A percentile compares a stretch with the other conserved stretches of the same genome.
Evolutionary conservation across 257 asterid genomes (phyloP).

Genomic region (Solanum chilense): DNA sequence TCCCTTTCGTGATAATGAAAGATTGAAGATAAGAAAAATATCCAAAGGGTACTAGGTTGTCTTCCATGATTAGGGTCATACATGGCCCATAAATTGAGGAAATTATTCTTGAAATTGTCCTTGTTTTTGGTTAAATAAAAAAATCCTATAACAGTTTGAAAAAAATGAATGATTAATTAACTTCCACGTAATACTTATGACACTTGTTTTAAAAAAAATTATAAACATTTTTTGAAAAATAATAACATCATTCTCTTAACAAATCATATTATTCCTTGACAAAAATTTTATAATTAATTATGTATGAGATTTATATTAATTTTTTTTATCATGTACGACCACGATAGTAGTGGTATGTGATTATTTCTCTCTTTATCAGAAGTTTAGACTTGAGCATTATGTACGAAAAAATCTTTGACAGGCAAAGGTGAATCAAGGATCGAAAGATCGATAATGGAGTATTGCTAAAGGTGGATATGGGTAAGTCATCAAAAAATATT

Average conservation of each 20-base stretch:
- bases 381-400: too few species aligned
- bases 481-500: too few species aligned
- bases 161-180: not conserved
- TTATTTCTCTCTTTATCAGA: too few species aligned
- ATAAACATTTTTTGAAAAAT: too few species aligned
- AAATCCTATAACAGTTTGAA: not conserved
- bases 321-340: not conserved
- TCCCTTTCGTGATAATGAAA: not conserved
- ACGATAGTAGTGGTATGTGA: accelerated
- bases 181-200: not conserved
- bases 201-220: not conserved
- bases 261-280: not conserved
- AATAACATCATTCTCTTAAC: not conserved
- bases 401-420: too few species aligned
- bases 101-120: not conserved
- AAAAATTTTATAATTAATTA: not conserved
- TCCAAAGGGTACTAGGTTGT: not conserved
- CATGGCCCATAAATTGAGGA: not conserved
- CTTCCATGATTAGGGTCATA: not conserved
- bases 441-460: too few species aligned
- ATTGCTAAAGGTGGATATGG: too few species aligned
- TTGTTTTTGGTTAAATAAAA: not conserved
- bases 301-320: not conserved
- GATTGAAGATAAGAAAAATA: not conserved
- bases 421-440: too few species aligned